Conservation (phyloP, 805 yeast genomes). For the Candida caryicola region DNA sequence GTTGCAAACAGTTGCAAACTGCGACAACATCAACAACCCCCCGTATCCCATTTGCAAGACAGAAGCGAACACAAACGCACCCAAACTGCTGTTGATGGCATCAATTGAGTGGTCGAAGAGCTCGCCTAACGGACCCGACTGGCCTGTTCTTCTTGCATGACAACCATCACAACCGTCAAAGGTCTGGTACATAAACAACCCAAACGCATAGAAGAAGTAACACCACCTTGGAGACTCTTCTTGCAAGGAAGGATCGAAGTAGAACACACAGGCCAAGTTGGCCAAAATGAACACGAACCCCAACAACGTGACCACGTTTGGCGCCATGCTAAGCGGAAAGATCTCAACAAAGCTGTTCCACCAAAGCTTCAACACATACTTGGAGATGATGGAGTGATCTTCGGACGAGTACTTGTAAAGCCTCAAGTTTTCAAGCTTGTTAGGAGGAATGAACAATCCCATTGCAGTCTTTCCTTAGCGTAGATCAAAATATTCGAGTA, state of each 20-base stretch:
- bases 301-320: slow-evolving; percentile 79
- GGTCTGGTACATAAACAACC: slow-evolving; percentile 87
- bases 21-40: slow-evolving; percentile 56
- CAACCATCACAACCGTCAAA: slow-evolving; percentile 96
- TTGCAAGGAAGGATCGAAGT: slow-evolving; percentile 67
- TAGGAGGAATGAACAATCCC: slow-evolving; percentile 65
- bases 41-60: slow-evolving; percentile 76
- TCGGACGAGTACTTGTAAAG: slow-evolving; percentile 69
- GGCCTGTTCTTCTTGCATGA: slow-evolving; percentile 95
- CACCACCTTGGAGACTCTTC: slow-evolving; percentile 68
- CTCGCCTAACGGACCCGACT: slow-evolving; percentile 91
- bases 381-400: slow-evolving; percentile 77
- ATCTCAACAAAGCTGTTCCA: slow-evolving; percentile 71
- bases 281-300: slow-evolving; percentile 72
- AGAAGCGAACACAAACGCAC: slow-evolving; percentile 68
- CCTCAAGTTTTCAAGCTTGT: slow-evolving; percentile 50
- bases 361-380: slow-evolving; percentile 74
- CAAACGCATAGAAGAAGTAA: slow-evolving; percentile 72
- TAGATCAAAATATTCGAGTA: too few species aligned
- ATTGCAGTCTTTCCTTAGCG: too few species aligned
- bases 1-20: slow-evolving; percentile 73
- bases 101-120: slow-evolving; percentile 85
- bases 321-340: slow-evolving; percentile 89
- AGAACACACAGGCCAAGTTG: slow-evolving; percentile 63
- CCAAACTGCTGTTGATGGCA: slow-evolving; percentile 75